Conservation (phyloP, 805 yeast genomes). For the Metschnikowia koreensis region DNA sequence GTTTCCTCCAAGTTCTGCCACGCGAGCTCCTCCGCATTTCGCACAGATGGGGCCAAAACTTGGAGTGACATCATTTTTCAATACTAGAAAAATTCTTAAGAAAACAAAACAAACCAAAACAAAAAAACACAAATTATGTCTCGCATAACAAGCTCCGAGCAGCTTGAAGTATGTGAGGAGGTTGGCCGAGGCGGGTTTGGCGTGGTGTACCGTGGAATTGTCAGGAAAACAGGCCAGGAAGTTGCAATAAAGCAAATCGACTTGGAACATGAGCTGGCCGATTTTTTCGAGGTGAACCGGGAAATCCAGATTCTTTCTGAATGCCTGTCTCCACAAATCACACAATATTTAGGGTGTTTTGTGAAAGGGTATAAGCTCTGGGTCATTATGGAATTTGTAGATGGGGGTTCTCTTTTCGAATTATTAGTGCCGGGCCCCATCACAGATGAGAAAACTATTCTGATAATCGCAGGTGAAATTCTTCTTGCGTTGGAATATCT, state of each 20-base stretch:
- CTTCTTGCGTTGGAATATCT: constrained; percentile 61
- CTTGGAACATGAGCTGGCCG: constrained; percentile 61
- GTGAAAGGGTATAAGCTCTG: constrained; percentile 67
- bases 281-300: constrained; percentile 67
- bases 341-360: constrained; percentile 69
- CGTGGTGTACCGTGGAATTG: constrained; percentile 63
- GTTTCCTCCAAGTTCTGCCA: neutral
- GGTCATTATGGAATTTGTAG: constrained; percentile 80
- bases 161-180: constrained; percentile 46
- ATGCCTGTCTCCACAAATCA: constrained; percentile 61
- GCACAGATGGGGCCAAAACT: constrained; percentile 1
- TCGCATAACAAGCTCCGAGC: constrained; percentile 32
- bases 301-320: constrained; percentile 70
- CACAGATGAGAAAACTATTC: constrained; percentile 49
- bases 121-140: constrained; percentile 3
- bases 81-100: no score
- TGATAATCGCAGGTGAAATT: constrained; percentile 53
- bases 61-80: neutral
- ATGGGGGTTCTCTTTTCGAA: constrained; percentile 75
- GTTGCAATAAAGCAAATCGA: constrained; percentile 70
- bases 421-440: constrained; percentile 59
- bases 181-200: constrained; percentile 82
- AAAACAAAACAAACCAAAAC: neutral
- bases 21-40: constrained; percentile 7
- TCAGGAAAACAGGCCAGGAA: constrained; percentile 40